Percentiles rank a stretch among this genome's conserved stretches.
Evolutionary conservation across 2,329 filamentous ascomycete species (phyloP).

Genomic region (Arthrobotrys sphaeroides): DNA sequence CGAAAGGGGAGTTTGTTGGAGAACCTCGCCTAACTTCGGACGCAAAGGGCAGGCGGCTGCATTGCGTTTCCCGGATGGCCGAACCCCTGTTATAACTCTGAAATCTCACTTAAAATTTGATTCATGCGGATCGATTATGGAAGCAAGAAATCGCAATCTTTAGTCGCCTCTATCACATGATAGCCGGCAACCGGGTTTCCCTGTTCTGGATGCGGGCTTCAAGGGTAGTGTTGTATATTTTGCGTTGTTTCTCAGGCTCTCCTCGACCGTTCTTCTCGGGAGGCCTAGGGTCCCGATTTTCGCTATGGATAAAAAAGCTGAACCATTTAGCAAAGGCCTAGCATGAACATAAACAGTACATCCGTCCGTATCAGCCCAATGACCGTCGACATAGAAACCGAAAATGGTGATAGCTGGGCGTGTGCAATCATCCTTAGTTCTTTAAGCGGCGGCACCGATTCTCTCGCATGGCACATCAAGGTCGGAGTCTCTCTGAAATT

Average conservation of each 20-base stretch:
- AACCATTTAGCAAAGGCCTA: background rate
- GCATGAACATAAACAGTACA: background rate
- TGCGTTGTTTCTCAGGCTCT: background rate
- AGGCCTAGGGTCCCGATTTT: too few relatives aligned
- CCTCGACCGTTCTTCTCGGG: too few relatives aligned
- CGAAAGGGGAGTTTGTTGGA: constrained; percentile 31
- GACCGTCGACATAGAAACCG: background rate
- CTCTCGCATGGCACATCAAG: background rate
- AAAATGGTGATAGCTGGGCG: background rate
- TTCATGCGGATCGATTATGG: too few relatives aligned
- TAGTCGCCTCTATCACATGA: too few relatives aligned
- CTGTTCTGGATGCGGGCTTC: too few relatives aligned
- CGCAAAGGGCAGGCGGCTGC: constrained; percentile 22
- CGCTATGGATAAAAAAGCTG: too few relatives aligned
- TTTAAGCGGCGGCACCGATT: background rate
- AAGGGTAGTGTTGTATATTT: background rate
- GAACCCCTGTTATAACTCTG: background rate
- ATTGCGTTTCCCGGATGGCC: background rate
- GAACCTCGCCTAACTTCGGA: background rate
- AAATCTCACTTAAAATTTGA: background rate
- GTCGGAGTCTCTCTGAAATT: background rate
- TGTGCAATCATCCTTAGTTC: background rate
- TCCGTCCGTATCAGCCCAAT: background rate
- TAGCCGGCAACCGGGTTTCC: too few relatives aligned
- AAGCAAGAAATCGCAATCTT: too few relatives aligned